phyloP scores from a whole-genome alignment of 495 filamentous ascomycete species.

The Corynascus novoguineensis region DNA sequence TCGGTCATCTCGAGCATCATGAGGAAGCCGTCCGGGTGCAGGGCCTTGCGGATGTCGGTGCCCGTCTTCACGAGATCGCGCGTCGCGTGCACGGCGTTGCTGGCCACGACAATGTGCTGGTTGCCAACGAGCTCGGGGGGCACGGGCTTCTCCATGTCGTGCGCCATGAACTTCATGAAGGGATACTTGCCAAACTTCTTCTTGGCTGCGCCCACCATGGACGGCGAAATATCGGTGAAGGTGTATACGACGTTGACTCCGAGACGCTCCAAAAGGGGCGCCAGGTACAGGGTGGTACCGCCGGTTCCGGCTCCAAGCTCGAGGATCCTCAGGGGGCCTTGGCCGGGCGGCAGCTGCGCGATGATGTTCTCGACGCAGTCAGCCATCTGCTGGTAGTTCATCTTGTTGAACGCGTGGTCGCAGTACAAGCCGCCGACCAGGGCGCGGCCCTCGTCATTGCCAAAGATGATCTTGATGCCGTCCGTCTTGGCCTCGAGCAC shows the following conservation, averaged over 20 bases:
- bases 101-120: slow-evolving; percentile 53
- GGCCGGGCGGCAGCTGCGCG: neutral
- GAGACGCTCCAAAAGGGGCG: neutral
- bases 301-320: slow-evolving; percentile 13
- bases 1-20: slow-evolving; percentile 36
- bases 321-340: neutral
- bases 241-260: neutral
- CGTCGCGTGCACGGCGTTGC: slow-evolving; percentile 47
- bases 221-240: neutral
- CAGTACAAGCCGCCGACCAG: neutral
- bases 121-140: slow-evolving; percentile 36
- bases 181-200: neutral
- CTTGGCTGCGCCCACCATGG: neutral
- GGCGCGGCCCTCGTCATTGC: neutral
- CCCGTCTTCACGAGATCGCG: slow-evolving; percentile 28
- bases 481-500: neutral
- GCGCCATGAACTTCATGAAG: slow-evolving; percentile 38
- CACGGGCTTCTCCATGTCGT: slow-evolving; percentile 48
- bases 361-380: neutral
- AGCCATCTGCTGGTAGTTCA: neutral
- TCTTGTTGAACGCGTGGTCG: neutral
- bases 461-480: neutral
- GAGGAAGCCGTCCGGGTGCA: slow-evolving; percentile 40
- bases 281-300: neutral
- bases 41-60: slow-evolving; percentile 28